Conservation (phyloP, 140 eudicot genomes). For the Cichorium intybus region DNA sequence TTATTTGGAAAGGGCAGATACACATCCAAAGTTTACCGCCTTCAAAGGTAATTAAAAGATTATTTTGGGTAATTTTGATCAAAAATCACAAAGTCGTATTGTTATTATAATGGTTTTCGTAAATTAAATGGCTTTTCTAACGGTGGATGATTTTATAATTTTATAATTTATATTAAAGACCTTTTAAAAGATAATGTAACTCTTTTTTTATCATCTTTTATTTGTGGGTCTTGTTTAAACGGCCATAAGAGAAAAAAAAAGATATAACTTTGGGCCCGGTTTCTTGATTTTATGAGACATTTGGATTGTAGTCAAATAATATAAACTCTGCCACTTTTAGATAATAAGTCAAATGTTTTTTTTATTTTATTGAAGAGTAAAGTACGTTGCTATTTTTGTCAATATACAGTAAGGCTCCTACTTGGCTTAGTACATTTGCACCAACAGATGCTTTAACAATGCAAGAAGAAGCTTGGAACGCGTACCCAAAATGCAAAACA, state of each 20-base stretch:
- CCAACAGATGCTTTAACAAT: conserved; percentile 62
- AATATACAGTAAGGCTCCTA: conserved; percentile 62
- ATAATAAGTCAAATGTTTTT: background rate
- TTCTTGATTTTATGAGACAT: background rate
- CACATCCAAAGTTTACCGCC: conserved; percentile 59
- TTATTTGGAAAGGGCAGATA: conserved; percentile 67
- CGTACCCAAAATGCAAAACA: conserved; percentile 80
- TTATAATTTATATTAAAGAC: too few species aligned
- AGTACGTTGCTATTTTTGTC: background rate
- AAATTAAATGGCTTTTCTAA: too few species aligned
- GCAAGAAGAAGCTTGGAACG: conserved; percentile 89
- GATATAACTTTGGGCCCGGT: background rate
- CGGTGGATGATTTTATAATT: too few species aligned
- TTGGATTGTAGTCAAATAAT: background rate
- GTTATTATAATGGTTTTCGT: too few species aligned
- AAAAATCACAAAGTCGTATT: background rate
- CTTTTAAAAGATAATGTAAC: background rate
- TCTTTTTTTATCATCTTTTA: too few species aligned
- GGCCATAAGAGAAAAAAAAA: too few species aligned
- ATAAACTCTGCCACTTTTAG: background rate
- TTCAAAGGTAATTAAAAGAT: conserved; percentile 58
- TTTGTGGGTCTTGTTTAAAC: background rate
- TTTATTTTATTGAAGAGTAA: background rate
- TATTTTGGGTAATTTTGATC: too few species aligned
- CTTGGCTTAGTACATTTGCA: conserved; percentile 69